These are phyloP conservation scores for Neonectria magnoliae DNA, from an alignment of 2,329 filamentous ascomycete genomes.

Conservation along the genomic window DNA sequence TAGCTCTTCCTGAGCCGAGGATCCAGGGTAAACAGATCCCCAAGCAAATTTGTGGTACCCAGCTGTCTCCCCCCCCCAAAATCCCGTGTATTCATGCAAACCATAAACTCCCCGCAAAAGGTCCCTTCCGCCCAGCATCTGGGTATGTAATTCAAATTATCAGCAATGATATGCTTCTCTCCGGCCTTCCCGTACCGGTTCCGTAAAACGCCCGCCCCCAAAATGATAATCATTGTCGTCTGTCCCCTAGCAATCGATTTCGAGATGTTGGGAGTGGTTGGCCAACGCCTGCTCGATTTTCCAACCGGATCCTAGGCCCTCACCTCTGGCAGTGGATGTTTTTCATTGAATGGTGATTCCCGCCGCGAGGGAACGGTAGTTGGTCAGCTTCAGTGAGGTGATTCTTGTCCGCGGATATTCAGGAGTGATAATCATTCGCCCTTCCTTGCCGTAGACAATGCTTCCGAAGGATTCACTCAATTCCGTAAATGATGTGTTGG, in stretches of 20 bases:
- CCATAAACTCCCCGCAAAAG: constrained; percentile 37
- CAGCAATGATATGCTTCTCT: constrained; percentile 14
- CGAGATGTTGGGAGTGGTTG: background rate
- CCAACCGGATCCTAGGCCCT: background rate
- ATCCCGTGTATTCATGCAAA: constrained; percentile 39
- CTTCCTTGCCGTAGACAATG: constrained; percentile 67
- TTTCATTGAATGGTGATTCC: constrained; percentile 50
- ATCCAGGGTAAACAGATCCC: constrained; percentile 29
- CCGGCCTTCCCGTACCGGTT: constrained; percentile 24
- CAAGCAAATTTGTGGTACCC: constrained; percentile 31
- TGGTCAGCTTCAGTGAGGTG: constrained; percentile 65
- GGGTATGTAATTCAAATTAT: constrained; percentile 43
- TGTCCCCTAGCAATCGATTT: background rate
- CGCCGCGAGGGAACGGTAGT: constrained; percentile 63
- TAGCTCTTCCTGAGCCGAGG: constrained; percentile 19
- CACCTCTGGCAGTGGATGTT: background rate
- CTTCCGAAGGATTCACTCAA: constrained; percentile 72
- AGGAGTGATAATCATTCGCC: constrained; percentile 65
- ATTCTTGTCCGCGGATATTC: constrained; percentile 64
- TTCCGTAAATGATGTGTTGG: constrained; percentile 67
- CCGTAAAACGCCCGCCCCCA: constrained; percentile 35
- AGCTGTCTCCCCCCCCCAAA: constrained; percentile 14
- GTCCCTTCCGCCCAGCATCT: constrained; percentile 29
- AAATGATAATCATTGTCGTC: constrained; percentile 16
- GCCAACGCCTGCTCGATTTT: background rate